Evolutionary conservation across 2,329 filamentous ascomycete species (phyloP).

Genomic region (Trichoderma sp.): DNA sequence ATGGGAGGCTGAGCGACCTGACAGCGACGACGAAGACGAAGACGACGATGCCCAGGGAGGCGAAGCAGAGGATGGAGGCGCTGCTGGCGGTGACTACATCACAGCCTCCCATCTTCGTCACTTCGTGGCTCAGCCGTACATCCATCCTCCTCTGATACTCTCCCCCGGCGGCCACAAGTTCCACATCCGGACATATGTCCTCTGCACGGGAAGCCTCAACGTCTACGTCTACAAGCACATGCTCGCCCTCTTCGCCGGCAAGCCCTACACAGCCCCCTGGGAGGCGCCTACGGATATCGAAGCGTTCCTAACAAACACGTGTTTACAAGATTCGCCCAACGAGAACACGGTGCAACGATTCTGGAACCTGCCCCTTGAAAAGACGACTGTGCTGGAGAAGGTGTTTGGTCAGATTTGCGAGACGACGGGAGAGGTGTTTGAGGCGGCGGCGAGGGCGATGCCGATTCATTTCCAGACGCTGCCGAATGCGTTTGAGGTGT

Average conservation of each 20-base stretch:
- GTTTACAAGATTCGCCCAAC: constrained; percentile 69
- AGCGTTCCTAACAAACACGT: constrained; percentile 92
- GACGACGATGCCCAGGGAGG: constrained; percentile 41
- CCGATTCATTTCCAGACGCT: constrained; percentile 89
- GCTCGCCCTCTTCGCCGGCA: constrained; percentile 88
- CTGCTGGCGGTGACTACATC: constrained; percentile 58
- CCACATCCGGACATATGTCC: constrained; percentile 90
- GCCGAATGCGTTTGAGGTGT: constrained; percentile 88
- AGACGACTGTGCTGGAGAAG: constrained; percentile 58
- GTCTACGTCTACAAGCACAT: constrained; percentile 89
- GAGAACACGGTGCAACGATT: constrained; percentile 74
- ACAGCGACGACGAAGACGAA: constrained; percentile 66
- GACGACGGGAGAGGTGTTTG: constrained; percentile 78
- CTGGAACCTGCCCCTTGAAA: constrained; percentile 62
- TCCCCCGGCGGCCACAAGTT: constrained; percentile 73
- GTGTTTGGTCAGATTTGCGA: constrained; percentile 75
- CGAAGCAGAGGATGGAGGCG: constrained; percentile 39
- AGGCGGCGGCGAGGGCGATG: constrained; percentile 83
- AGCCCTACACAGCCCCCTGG: constrained; percentile 70
- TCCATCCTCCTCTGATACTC: constrained; percentile 78
- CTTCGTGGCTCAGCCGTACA: constrained; percentile 95
- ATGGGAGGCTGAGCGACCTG: constrained; percentile 75
- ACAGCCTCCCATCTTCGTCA: constrained; percentile 90
- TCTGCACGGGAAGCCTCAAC: constrained; percentile 75
- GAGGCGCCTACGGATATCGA: constrained; percentile 58